These are phyloP conservation scores for Ophiocordyceps camponoti-floridani DNA, from an alignment of 2,329 filamentous ascomycete species.

Conservation along the genomic window DNA sequence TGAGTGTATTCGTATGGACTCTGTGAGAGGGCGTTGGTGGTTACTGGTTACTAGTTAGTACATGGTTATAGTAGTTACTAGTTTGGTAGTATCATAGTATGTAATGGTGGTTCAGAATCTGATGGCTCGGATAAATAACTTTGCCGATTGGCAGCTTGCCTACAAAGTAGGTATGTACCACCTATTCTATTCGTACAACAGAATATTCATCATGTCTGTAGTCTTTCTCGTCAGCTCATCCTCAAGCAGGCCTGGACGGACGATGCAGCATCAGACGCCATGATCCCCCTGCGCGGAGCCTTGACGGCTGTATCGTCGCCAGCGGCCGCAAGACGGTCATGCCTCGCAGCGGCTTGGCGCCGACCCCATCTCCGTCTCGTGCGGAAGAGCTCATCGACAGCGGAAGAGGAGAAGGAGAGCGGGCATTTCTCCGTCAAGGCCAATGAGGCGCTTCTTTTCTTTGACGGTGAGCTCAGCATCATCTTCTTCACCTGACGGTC, in stretches of 20 bases:
- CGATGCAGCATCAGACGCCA: neutral
- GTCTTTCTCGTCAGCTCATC: neutral
- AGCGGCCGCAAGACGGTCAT: neutral
- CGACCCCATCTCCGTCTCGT: neutral
- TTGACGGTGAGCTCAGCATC: constrained; percentile 49
- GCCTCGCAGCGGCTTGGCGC: neutral
- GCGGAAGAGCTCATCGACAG: constrained; percentile 2
- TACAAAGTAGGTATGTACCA: too few species aligned
- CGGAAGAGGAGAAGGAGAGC: constrained; percentile 40
- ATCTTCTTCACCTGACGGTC: neutral
- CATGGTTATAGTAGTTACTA: too few species aligned
- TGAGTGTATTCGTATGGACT: too few species aligned
- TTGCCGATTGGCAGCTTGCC: neutral
- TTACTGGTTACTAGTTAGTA: too few species aligned
- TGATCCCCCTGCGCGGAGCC: constrained; percentile 5
- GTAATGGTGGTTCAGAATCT: too few species aligned
- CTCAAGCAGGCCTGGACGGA: neutral
- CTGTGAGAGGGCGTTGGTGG: too few species aligned
- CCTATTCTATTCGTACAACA: neutral
- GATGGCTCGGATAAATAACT: neutral
- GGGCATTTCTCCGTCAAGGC: constrained; percentile 65
- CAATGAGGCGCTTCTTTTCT: constrained; percentile 73
- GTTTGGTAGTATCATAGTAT: too few species aligned
- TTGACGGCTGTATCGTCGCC: constrained; percentile 5
- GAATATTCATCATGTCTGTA: neutral